Evolutionary conservation across 2,329 filamentous ascomycete species (phyloP).

Genomic region (Hypoxylon sp.): DNA sequence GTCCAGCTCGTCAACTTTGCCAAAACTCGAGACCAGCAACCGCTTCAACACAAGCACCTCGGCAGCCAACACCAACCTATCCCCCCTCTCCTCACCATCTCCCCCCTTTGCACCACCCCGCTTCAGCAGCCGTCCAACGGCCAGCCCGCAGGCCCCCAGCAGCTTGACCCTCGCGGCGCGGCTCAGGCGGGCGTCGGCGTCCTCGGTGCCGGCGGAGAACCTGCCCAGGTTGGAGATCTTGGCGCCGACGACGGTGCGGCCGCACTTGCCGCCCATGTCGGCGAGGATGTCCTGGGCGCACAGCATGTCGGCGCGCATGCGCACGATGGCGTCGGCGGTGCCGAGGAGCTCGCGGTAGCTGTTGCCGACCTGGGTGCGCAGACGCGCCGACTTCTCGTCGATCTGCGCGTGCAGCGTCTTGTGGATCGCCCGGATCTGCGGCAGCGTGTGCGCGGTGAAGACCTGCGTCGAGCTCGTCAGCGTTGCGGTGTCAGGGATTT

Average conservation of each 20-base stretch:
- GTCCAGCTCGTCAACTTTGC: constrained; percentile 53
- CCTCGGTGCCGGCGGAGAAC: constrained; percentile 51
- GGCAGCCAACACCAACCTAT: constrained; percentile 65
- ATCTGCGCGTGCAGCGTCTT: constrained; percentile 65
- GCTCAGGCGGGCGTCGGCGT: constrained; percentile 39
- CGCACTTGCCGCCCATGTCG: constrained; percentile 79
- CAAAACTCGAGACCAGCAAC: constrained; percentile 77
- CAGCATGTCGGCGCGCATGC: constrained; percentile 83
- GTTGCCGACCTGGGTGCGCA: constrained; percentile 70
- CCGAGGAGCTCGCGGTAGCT: constrained; percentile 89
- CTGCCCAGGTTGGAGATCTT: constrained; percentile 67
- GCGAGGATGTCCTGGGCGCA: constrained; percentile 75
- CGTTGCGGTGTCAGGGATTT: constrained; percentile 57
- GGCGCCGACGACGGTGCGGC: constrained; percentile 72
- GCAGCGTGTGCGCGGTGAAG: constrained; percentile 66
- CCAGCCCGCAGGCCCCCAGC: constrained; percentile 61
- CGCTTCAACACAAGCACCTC: constrained; percentile 81
- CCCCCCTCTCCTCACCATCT: constrained; percentile 52
- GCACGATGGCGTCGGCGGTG: constrained; percentile 92
- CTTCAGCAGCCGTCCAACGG: constrained; percentile 59
- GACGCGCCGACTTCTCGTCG: constrained; percentile 68
- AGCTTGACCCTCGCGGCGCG: constrained; percentile 57
- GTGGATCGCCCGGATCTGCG: constrained; percentile 70
- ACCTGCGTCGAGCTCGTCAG: constrained; percentile 62
- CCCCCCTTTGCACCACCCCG: constrained; percentile 35